Percentiles rank a stretch among this genome's conserved stretches.
Conservation (phyloP, 805 yeast species). For the Cyberlindnera euphorbiiphila region DNA sequence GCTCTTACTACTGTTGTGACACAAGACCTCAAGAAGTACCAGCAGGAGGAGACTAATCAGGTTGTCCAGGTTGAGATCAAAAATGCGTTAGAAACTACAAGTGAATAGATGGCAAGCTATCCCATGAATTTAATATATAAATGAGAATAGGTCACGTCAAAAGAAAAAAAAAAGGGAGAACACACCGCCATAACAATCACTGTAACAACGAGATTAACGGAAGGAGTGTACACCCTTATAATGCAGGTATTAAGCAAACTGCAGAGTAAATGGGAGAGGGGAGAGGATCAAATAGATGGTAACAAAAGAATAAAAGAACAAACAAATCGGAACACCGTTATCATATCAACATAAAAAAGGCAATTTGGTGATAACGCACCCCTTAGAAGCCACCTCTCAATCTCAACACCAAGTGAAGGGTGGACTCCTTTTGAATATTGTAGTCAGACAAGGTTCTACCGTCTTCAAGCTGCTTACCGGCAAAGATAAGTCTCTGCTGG, state of each 20-base stretch:
- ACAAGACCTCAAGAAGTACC: constrained; percentile 25
- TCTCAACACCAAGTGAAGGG: constrained; percentile 79
- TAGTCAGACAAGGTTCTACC: constrained; percentile 92
- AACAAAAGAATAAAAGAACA: neutral
- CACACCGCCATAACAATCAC: neutral
- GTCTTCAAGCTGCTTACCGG: constrained; percentile 94
- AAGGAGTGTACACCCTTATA: neutral
- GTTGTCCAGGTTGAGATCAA: constrained; percentile 38
- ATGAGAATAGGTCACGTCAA: neutral
- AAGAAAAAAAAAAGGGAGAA: constrained; percentile 28
- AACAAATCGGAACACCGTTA: constrained; percentile 1
- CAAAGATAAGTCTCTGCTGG: constrained; percentile 95
- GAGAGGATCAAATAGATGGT: no score
- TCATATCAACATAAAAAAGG: constrained; percentile 1
- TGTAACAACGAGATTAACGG: neutral
- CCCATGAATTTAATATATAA: no score
- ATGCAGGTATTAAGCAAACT: no score
- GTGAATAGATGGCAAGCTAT: neutral
- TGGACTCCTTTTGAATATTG: constrained; percentile 93
- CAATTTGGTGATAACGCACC: no score
- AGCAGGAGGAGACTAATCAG: constrained; percentile 40
- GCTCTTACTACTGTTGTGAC: constrained; percentile 19
- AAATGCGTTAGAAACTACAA: constrained; percentile 7
- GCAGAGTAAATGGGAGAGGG: no score
- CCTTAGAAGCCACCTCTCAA: constrained; percentile 85